Conservation (phyloP, 129 eudicot species). For the Centella asiatica region DNA sequence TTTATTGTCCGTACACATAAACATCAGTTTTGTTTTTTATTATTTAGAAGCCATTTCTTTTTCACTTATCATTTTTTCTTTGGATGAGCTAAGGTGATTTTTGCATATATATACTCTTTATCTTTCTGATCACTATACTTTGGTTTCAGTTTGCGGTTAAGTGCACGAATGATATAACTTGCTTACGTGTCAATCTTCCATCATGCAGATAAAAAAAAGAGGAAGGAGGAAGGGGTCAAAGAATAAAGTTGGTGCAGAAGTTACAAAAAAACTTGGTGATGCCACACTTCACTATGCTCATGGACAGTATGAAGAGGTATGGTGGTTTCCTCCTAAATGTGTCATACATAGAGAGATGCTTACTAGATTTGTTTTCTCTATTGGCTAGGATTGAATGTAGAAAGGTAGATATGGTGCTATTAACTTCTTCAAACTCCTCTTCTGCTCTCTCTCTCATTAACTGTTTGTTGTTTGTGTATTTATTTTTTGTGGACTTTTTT, state of each 20-base stretch:
- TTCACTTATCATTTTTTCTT: background rate
- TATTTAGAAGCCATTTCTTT: background rate
- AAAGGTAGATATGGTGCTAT: background rate
- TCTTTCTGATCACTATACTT: slow-evolving; percentile 3
- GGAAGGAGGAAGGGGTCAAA: slow-evolving; percentile 83
- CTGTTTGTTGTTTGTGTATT: too few species aligned
- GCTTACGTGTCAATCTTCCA: background rate
- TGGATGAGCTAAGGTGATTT: too few species aligned
- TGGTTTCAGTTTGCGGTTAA: slow-evolving; percentile 1
- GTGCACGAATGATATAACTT: background rate
- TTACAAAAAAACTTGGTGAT: slow-evolving; percentile 75
- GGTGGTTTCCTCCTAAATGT: background rate
- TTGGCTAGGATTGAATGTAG: background rate
- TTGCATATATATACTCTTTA: too few species aligned
- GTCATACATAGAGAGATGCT: background rate
- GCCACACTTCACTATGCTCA: slow-evolving; percentile 74
- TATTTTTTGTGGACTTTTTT: too few species aligned
- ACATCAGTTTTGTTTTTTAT: background rate
- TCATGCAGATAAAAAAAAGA: slow-evolving; percentile 42
- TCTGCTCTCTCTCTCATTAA: too few species aligned
- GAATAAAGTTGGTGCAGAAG: slow-evolving; percentile 57
- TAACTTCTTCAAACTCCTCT: too few species aligned
- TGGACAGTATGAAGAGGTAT: slow-evolving; percentile 76
- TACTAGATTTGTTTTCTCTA: background rate
- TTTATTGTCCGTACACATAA: background rate